Base-by-base conservation (phyloP, 176 grass and related monocot genomes). In the Urochloa ruziziensis region DNA sequence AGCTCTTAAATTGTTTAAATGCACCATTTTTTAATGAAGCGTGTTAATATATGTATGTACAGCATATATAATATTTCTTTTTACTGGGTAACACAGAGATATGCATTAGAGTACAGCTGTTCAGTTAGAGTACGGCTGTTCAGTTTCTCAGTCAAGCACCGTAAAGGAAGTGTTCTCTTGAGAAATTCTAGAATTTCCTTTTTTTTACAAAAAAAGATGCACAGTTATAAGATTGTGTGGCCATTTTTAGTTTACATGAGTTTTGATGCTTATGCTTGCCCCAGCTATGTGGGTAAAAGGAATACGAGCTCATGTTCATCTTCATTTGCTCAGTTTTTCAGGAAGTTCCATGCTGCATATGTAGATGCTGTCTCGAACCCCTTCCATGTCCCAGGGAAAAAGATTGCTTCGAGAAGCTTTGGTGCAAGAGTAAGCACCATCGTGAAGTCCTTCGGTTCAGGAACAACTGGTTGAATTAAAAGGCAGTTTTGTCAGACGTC, bases 381-480 rank as follows among this genome's bases (percentile, higher is more conserved):
- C 1, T 99, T 99, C 78, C 93, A 99, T 67, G 91, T 99, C 71
- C 97, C 97, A 6, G 97, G 97, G 72, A 99, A 94, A 86, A 99
- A 99, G 85, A 96, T 99, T 35, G 83, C 91, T 35, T 99, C 97
- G 23, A 96, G 90, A 88, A 94, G 83, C 73, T 99, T 99, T 70
- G 91, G 89, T 18, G 83, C 87, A 44, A 92, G 93, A 92, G 91
- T 96, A 8, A 87, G 88, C 78, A 75, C 84, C 62, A 96, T 99
- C 1, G 97, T 99, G 74, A 94, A 94, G 80, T 85, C 91, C 64
- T 99, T 96, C 37, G 83, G 88, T 32, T 84, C 90, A 71, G 85
- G 85, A 44, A 89, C 79, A 76, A 66, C 51, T 36, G 72, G 64
- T 77, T 99, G 79, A 93, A 43, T 78, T 91, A 62, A 92, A 49